Evolutionary conservation across 1,139 yeast genomes (phyloP).

Genomic region (Diutina catenulata): DNA sequence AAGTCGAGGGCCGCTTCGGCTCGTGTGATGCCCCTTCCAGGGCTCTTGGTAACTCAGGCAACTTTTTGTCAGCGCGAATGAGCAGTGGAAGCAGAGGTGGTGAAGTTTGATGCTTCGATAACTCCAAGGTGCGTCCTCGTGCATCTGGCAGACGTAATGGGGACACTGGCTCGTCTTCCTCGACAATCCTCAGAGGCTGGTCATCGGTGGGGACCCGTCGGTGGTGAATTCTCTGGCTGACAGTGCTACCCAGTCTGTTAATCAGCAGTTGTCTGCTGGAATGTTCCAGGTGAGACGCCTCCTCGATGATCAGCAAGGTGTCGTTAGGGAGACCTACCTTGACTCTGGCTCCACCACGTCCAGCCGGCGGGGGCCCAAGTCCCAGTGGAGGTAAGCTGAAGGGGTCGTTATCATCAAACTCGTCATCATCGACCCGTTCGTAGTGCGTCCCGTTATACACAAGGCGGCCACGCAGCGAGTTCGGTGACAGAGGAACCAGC

Average conservation of each 20-base stretch:
- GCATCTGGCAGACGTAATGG: no score
- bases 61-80: no score
- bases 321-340: no score
- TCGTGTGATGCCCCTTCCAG: no score
- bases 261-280: neutral
- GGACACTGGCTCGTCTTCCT: constrained; percentile 4
- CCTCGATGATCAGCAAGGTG: constrained; percentile 4
- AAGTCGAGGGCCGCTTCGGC: no score
- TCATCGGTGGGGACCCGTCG: neutral
- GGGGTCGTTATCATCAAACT: neutral
- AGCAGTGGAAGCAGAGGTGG: no score
- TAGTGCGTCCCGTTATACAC: neutral
- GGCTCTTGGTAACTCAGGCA: no score
- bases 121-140: no score
- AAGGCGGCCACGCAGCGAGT: neutral
- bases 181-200: constrained; percentile 1
- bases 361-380: no score
- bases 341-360: no score
- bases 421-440: constrained; percentile 1
- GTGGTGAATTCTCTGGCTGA: neutral
- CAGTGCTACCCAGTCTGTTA: neutral
- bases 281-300: neutral
- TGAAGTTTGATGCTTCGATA: no score
- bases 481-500: neutral
- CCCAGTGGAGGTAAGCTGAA: neutral